Evolutionary conservation across 2,329 filamentous ascomycete genomes (phyloP), one percentile per base, ranked within the genome.

Genomic region (Tothia fuscella): DNA sequence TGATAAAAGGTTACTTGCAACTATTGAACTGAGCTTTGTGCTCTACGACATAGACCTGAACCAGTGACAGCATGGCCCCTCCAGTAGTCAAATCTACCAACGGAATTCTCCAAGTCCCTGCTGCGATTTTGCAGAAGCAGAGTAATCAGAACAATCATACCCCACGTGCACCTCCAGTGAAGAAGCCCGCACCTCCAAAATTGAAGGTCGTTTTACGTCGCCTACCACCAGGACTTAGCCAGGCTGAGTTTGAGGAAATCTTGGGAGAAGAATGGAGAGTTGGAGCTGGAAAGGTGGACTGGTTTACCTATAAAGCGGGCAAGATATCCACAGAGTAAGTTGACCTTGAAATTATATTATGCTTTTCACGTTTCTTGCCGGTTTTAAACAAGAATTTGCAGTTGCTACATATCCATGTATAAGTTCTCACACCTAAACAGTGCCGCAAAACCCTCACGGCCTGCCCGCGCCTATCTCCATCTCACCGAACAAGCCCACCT

Each of bases 171-270:
- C 13, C 25, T 19, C 17, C 42, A 14, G 26, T 19, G 10, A 20
- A 24, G n/a, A 78, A 70, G 58, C 60, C 65, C 40, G 52, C 56
- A 21, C 14, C 5, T 52, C 61, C 28, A 64, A 82, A 84, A 45
- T 73, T 93, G 54, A 96, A 96, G 67, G 71, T 94, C 10, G 70
- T 93, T 19, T 70, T 95, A 42, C 78, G 93, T 40, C 76, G 89
- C 44, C 72, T 98, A 3, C 85, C 91, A 7, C 88, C 91, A 1
- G 85, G 82, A 6, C 70, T 98, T 58, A 93, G 83, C 0, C 74
- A 84, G 53, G 61, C 71, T 1, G 91, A 98, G 54, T 89, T 93
- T 48, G 68, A 78, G 52, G 60, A 65, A 12, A 70, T 78, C 6
- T 59, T 95, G 10, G 88, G 87, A 3, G 71, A 79, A 2, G 80